Evolutionary conservation across 1,139 yeast genomes (phyloP), one percentile per base, ranked within the genome.

Genomic region (Yamadazyma epiphylla): DNA sequence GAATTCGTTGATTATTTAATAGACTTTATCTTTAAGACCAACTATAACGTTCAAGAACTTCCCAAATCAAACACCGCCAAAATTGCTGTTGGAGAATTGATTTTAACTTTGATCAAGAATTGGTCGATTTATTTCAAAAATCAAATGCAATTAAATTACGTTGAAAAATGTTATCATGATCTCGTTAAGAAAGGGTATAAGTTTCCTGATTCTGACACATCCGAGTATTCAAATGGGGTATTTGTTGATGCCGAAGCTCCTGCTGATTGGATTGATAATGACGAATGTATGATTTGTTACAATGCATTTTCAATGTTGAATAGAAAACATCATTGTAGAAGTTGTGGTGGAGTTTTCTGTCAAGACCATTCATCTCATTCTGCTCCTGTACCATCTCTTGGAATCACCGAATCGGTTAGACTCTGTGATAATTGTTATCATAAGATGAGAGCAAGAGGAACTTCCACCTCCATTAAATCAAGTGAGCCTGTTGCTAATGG

Each of bases 211-310:
- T 55, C 67, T 12, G 60, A 71, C 29, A 41, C 37, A n/a, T 36
- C 45, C 1, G 58, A 69, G 9, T 53, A 49, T 25, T 55, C 66
- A 25, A 71, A 68, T 26, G 55, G 68, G 27, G 64, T 60, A 13
- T 77, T 88, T 55, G 77, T 89, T 32, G 97, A 91, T 51, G 76
- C 96, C 2, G 84, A 80, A 38, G 89, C 91, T 4, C 96, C 99
- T 3, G 98, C 98, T 0, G 97, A 89, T 47, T 91, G 99, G 99
- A 80, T 85, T 15, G 98, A 94, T 49, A 81, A 88, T 12, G 95
- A 88, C 48, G 87, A 86, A 9, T 91, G 99, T 55, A 89, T 94
- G 97, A 79, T 86, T 36, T 87, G 97, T 47, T 88, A 94, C 32
- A 77, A 71, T 22, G 64, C 81, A 10, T 91, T 91, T 49, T 70